Evolutionary conservation across 1,284 basidiomycete species (phyloP).

Genomic region (Quambalaria eucalypti): DNA sequence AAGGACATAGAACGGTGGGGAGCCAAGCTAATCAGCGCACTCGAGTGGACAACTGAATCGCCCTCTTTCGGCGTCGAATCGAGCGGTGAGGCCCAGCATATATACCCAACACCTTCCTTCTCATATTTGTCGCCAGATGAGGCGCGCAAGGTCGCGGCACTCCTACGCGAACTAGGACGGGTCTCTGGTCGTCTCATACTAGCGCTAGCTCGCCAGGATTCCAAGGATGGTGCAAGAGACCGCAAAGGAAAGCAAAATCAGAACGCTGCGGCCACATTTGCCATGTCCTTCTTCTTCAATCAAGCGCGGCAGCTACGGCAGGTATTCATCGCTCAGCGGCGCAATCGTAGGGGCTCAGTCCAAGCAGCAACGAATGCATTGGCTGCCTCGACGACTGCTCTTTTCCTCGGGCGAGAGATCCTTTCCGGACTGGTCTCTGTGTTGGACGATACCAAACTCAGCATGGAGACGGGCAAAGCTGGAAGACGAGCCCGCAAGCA

Average conservation of each 20-base stretch:
- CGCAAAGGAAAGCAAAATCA: not conserved
- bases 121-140: too few relatives aligned
- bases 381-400: not conserved
- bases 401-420: constrained; percentile 21
- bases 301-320: not conserved
- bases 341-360: not conserved
- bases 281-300: not conserved
- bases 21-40: not conserved
- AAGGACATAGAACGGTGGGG: not conserved
- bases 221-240: too few relatives aligned
- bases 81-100: too few relatives aligned
- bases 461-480: not conserved
- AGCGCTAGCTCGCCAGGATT: too few relatives aligned
- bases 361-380: not conserved
- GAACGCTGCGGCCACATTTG: not conserved
- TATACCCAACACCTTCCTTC: too few relatives aligned
- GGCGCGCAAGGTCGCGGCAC: not conserved
- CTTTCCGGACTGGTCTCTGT: constrained; percentile 14
- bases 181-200: not conserved
- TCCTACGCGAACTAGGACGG: not conserved
- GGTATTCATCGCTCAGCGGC: not conserved
- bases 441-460: constrained; percentile 16
- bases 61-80: too few relatives aligned
- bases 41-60: too few relatives aligned
- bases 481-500: constrained; percentile 16